Conservation (phyloP, 495 filamentous ascomycete genomes). For the Neurospora discreta region DNA sequence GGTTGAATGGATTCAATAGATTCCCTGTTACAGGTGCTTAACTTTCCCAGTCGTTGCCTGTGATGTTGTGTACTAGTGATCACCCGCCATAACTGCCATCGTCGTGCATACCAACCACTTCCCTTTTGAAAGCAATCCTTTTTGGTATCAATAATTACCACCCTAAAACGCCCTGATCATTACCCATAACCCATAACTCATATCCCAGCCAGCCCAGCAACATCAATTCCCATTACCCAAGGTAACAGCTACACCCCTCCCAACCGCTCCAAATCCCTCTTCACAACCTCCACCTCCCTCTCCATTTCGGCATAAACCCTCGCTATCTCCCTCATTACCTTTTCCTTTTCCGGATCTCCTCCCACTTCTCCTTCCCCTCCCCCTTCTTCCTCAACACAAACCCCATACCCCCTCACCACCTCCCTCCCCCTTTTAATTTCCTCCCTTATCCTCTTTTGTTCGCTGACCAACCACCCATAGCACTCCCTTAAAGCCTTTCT, state of each 20-base stretch:
- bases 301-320: constrained; percentile 46
- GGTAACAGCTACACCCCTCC: constrained; percentile 18
- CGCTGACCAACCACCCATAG: constrained; percentile 10
- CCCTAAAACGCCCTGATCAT: background rate
- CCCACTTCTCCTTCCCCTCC: background rate
- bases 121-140: background rate
- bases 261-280: constrained; percentile 46
- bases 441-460: constrained; percentile 23
- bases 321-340: constrained; percentile 44
- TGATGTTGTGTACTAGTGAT: background rate
- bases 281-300: constrained; percentile 42
- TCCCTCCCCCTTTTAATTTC: constrained; percentile 15
- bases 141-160: background rate
- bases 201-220: too few species aligned
- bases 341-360: constrained; percentile 12
- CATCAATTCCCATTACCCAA: too few species aligned
- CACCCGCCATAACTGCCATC: too few species aligned
- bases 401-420: background rate
- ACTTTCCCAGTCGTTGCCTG: background rate
- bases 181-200: background rate
- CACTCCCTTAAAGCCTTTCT: constrained; percentile 35
- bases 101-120: too few species aligned
- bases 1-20: background rate
- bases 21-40: background rate
- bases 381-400: constrained; percentile 20